Evolutionary conservation across 169 alveolate genomes (phyloP), one percentile per base, ranked within the genome.

Genomic region (Eimeria praecox): DNA sequence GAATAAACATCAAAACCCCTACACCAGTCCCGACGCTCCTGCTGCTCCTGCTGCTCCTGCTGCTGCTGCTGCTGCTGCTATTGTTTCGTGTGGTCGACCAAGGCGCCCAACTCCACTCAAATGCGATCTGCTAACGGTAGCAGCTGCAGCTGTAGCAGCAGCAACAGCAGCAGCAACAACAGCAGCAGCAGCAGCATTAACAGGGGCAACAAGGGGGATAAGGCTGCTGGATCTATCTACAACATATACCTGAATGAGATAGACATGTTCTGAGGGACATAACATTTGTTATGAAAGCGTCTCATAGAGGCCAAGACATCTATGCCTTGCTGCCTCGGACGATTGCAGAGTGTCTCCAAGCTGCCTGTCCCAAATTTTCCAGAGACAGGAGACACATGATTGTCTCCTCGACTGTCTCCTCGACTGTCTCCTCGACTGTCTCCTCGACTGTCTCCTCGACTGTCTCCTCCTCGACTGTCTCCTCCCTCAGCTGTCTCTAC

Each of bases 361-460:
- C 73, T 96, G 33, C 97, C 97, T 9, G 97, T 96, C 3, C 97
- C 97, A 66, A 96, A 96, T 62, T 95, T 96, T 14, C 66, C 77
- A 27, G 95, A 71, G 33, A 85, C 89, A 27, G 88, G 75, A 44
- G 75, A 22, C 71, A 22, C 80, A 18, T 40, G 18, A 22, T 22
- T 16, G 30, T 59, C 69, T 59, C 27, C 69, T 59, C n/a, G 8
- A n/a, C 27, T 59, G 20, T 59, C 69, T 59, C 30, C 69, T 14
- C 22, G 8, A n/a, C 69, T 59, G 1, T 80, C 49, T n/a, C 56
- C 62, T 22, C 35, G 22, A 30, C 35, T 24, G 9, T 10, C 35
- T 20, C 49, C 69, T 59, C n/a, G 8, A n/a, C 27, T 59, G 20
- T 59, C 69, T 59, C 30, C 69, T 14, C 22, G 8, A n/a, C 69